Evolutionary conservation across 2,329 filamentous ascomycete species (phyloP).

Genomic region (Exophiala sp.): DNA sequence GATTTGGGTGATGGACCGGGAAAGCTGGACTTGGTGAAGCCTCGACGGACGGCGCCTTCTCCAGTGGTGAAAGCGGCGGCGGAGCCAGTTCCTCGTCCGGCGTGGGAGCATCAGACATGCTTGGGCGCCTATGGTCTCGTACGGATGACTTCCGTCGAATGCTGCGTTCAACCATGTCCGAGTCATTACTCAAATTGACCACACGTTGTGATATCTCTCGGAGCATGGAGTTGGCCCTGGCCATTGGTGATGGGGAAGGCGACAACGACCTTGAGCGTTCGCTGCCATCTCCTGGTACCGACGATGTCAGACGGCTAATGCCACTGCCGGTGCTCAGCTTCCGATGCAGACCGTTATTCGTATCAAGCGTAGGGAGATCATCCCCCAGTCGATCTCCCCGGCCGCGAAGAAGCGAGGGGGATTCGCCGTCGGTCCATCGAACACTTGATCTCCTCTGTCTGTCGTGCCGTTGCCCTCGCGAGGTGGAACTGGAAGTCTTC

Average conservation of each 20-base stretch:
- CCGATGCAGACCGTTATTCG: constrained; percentile 47
- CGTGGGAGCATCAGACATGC: constrained; percentile 13
- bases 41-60: constrained; percentile 35
- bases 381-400: constrained; percentile 52
- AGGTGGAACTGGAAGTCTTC: constrained; percentile 46
- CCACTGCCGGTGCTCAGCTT: constrained; percentile 52
- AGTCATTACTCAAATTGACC: constrained; percentile 93
- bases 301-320: constrained; percentile 40
- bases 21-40: constrained; percentile 12
- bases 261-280: constrained; percentile 54
- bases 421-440: constrained; percentile 43
- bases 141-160: constrained; percentile 52
- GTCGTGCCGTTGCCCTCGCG: constrained; percentile 42
- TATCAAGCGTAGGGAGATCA: constrained; percentile 56
- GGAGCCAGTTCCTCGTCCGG: constrained; percentile 18
- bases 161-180: constrained; percentile 70
- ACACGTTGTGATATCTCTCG: constrained; percentile 92
- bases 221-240: constrained; percentile 67
- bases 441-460: constrained; percentile 49
- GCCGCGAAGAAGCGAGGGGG: constrained; percentile 27
- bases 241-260: constrained; percentile 58
- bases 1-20: constrained; percentile 51
- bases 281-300: constrained; percentile 36
- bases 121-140: constrained; percentile 19
- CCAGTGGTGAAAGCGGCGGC: constrained; percentile 31